Conservation (phyloP, 129 eudicot genomes). For the Flaveria sonorensis region DNA sequence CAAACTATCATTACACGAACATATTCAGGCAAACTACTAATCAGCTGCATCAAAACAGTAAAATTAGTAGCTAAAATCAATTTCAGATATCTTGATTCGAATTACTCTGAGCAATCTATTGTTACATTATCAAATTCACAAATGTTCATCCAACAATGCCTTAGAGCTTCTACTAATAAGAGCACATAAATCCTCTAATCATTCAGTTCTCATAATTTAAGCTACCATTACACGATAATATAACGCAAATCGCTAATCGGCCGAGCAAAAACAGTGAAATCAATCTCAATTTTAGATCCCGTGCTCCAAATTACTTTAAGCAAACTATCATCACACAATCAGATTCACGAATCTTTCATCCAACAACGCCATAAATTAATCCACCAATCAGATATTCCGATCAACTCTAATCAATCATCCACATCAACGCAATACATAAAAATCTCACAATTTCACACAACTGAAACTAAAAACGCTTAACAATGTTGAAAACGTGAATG, state of each 20-base stretch:
- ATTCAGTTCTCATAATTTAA: neutral
- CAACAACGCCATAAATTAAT: neutral
- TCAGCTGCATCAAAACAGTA: neutral
- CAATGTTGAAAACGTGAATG: neutral
- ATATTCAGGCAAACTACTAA: neutral
- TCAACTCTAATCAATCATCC: no score
- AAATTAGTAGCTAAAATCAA: neutral
- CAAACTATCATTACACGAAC: conserved; percentile 7
- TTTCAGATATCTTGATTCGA: neutral
- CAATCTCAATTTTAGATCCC: neutral
- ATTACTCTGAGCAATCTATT: neutral
- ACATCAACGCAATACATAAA: neutral
- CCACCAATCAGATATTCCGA: neutral
- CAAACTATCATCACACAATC: conserved; percentile 3
- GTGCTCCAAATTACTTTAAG: neutral
- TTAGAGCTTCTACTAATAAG: no score
- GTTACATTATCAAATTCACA: neutral
- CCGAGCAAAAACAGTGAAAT: neutral
- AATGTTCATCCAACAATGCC: no score
- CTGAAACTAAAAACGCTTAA: neutral
- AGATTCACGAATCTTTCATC: conserved; percentile 4
- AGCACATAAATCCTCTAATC: neutral
- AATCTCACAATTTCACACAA: neutral
- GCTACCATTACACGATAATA: neutral
- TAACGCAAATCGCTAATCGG: no score